These are phyloP conservation scores for Apiospora rasikravindrae DNA, from an alignment of 2,329 filamentous ascomycete genomes.

Conservation along the genomic window DNA sequence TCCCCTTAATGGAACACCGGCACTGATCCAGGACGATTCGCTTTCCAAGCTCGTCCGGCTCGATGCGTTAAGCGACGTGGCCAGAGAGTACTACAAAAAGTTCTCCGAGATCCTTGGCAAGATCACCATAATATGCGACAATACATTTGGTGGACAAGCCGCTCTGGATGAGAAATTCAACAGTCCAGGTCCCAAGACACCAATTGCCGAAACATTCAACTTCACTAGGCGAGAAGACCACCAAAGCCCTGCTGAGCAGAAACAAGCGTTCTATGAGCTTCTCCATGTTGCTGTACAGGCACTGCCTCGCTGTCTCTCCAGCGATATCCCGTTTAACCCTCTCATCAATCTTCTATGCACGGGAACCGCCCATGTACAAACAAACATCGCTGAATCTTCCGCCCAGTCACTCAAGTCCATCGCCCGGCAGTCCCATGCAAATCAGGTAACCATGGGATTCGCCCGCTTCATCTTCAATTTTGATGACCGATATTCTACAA, in stretches of 20 bases:
- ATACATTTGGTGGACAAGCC: slow-evolving; percentile 95
- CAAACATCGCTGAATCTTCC: slow-evolving; percentile 89
- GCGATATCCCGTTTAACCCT: slow-evolving; percentile 89
- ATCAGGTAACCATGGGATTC: slow-evolving; percentile 96
- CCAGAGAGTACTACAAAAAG: slow-evolving; percentile 83
- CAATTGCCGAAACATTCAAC: slow-evolving; percentile 91
- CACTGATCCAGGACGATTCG: slow-evolving; percentile 60
- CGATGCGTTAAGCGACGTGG: slow-evolving; percentile 71
- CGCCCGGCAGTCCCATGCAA: slow-evolving; percentile 87
- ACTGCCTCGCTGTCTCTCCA: slow-evolving; percentile 88
- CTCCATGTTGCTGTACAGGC: slow-evolving; percentile 95
- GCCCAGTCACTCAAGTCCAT: slow-evolving; percentile 94
- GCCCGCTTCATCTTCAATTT: slow-evolving; percentile 98
- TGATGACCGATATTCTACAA: slow-evolving; percentile 94
- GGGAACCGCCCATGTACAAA: slow-evolving; percentile 92
- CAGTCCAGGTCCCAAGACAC: slow-evolving; percentile 86
- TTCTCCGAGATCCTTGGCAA: slow-evolving; percentile 97
- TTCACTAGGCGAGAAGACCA: slow-evolving; percentile 85
- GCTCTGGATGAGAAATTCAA: slow-evolving; percentile 94
- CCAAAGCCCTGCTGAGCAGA: slow-evolving; percentile 75
- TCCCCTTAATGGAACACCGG: slow-evolving; percentile 33
- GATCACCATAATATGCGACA: slow-evolving; percentile 95
- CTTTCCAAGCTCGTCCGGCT: slow-evolving; percentile 70
- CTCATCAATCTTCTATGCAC: slow-evolving; percentile 95
- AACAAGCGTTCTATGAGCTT: slow-evolving; percentile 94